Base-by-base conservation (phyloP, 78 protist genomes). In the Speleostelium caveatum region DNA sequence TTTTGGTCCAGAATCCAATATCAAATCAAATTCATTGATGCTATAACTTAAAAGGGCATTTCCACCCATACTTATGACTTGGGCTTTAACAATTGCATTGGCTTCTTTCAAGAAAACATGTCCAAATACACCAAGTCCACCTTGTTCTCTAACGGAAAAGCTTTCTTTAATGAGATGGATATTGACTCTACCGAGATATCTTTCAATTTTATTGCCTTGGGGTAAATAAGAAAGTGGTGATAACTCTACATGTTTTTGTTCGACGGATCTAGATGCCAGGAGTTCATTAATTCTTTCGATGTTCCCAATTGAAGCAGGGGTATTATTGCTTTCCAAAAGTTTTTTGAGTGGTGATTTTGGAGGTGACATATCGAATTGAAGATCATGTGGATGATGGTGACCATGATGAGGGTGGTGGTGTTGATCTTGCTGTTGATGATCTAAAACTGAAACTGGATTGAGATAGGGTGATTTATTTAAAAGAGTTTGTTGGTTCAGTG, bases 221-320 rank as follows among this genome's bases (percentile, higher is more conserved):
- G 96, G 94, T 3, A 95, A 68, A 38, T 61, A 91, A 2, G 90
- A 49, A 45, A 95, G 75, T 55, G 96, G 93, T 8, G 94, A 80
- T 19, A 94, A 45, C 38, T 51, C 89, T 3, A 83, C 80, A 26
- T 83, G 39, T 49, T 83, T 60, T 24, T 51, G 74, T 68, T 83
- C 90, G 14, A 77, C 22, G 3, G 35, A 39, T 35, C 65, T 42
- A 22, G 71, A 59, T 17, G 72, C 85, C 22, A 61, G 39, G 2
- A 63, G 33, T 24, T 76, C 73, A 21, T 60, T 49, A 49, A 77
- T 61, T 63, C 75, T 62, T 5, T 36, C 49, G 32, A 71, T 16
- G 51, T 49, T 39, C 58, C 0, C 22, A 10, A 24, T n/a, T n/a
- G 2, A n/a, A 19, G 58, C 58, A 10, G 53, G 53, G 6, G 10